Conservation (phyloP, 345 rosid genomes). For the Anastatica hierochuntica region DNA sequence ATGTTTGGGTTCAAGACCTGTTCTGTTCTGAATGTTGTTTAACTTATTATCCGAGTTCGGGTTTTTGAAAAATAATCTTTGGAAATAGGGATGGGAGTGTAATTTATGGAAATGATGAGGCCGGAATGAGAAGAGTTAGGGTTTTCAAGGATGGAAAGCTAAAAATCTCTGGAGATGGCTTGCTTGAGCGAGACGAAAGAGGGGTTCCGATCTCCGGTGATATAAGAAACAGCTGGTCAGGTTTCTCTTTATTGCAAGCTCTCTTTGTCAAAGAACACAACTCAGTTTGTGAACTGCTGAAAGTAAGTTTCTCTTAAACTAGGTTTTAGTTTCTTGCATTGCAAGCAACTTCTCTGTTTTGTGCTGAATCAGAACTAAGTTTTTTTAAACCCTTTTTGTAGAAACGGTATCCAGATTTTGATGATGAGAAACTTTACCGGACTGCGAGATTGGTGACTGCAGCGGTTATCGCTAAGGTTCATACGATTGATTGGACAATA, state of each 20-base stretch:
- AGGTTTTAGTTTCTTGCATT: slow-evolving; percentile 1
- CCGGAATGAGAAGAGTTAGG: slow-evolving; percentile 58
- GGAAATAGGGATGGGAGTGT: slow-evolving; percentile 68
- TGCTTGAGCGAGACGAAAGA: slow-evolving; percentile 46
- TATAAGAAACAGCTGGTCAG: slow-evolving; percentile 71
- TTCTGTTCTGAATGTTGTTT: background rate
- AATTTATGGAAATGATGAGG: slow-evolving; percentile 58
- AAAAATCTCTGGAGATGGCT: slow-evolving; percentile 41
- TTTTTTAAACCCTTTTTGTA: background rate
- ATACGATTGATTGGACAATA: slow-evolving; percentile 81
- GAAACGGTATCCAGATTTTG: slow-evolving; percentile 44
- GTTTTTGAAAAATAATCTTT: background rate
- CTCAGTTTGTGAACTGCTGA: slow-evolving; percentile 52
- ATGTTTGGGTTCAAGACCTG: too few relatives aligned
- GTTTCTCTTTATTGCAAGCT: slow-evolving; percentile 63
- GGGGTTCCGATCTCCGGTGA: slow-evolving; percentile 70
- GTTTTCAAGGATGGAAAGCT: slow-evolving; percentile 67
- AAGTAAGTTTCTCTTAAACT: slow-evolving; percentile 25
- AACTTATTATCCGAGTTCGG: background rate
- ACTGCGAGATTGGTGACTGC: slow-evolving; percentile 65
- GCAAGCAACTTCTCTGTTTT: background rate
- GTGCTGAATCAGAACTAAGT: background rate
- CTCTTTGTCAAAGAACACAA: slow-evolving; percentile 66
- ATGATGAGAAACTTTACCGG: slow-evolving; percentile 55
- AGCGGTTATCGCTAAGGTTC: slow-evolving; percentile 75